These are phyloP conservation scores for Urochloa ruziziensis DNA, from an alignment of 176 grass and related monocot genomes.

Conservation along the genomic window DNA sequence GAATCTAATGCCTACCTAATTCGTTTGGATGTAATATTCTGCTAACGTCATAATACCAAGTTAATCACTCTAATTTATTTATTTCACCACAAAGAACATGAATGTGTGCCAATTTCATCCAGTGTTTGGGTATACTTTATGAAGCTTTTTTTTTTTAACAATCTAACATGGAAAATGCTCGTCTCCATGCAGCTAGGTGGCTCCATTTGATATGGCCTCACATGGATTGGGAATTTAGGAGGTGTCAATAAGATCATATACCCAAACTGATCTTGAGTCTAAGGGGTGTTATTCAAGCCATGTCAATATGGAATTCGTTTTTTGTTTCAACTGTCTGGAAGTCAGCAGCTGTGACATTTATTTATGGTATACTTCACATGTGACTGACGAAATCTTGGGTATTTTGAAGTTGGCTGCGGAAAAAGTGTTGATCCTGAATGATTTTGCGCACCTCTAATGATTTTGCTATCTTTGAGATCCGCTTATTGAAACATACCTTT, in stretches of 20 bases:
- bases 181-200: constrained; percentile 35
- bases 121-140: background rate
- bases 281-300: constrained; percentile 16
- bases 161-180: background rate
- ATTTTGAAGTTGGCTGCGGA: background rate
- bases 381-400: constrained; percentile 3
- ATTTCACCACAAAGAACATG: background rate
- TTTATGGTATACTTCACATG: constrained; percentile 8
- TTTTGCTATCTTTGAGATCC: background rate
- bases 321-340: background rate
- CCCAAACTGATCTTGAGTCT: background rate
- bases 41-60: too few relatives aligned
- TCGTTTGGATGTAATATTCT: too few relatives aligned
- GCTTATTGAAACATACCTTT: background rate
- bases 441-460: background rate
- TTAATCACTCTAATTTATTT: background rate
- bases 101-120: background rate
- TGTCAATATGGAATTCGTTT: constrained; percentile 21
- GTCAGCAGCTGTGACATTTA: background rate
- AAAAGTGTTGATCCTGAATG: background rate
- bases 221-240: background rate
- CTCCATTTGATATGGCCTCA: constrained; percentile 32
- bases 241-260: constrained; percentile 36
- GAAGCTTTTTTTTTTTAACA: background rate
- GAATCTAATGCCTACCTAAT: too few relatives aligned